Base-by-base conservation (phyloP, 805 yeast genomes). In the Aciculoconidium aculeatum region DNA sequence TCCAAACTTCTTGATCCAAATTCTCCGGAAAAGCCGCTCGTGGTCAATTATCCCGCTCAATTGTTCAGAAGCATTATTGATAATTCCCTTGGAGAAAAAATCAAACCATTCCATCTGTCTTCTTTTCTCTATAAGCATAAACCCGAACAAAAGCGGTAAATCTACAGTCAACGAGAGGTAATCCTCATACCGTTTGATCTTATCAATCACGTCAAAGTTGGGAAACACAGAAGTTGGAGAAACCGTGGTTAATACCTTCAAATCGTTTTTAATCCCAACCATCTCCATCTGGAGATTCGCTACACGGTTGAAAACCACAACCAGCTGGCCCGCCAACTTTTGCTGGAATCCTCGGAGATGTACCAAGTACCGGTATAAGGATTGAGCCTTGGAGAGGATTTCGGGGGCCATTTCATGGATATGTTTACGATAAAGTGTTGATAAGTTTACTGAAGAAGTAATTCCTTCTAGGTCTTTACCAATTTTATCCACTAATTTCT, bases 101-200 rank as follows among this genome's bases (percentile, higher is more conserved):
- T 64, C 68, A 27, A 52, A 51, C 82, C 86, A 79, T 40, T 72
- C 72, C 26, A 59, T 55, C 40, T 80, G 72, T 28, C 85, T 61
- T 28, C 79, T 56, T 25, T 59, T 64, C 39, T 82, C 88, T 26
- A 81, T 65, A 3, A 80, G 37, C 51, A 75, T 69, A n/a, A 80
- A 58, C 1, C 92, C 92, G 48, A 81, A 80, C 1, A 81, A 53
- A 8, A 81, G 47, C 0, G 94, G 94, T 15, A 83, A 47, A 47
- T 83, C 92, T 9, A 73, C 63, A 1, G 80, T 73, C 22, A 62
- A 41, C 3, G 68, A 57, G 4, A 63, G 46, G 31, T 55, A 47
- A 35, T 64, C 61, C 40, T 64, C 69, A 13, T 53, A 41, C 7
- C 33, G 35, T 27, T 58, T 61, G 16, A 61, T 52, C 13, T 36